phyloP scores from a whole-genome alignment of 257 asterid species.

The Gentiana straminea region DNA sequence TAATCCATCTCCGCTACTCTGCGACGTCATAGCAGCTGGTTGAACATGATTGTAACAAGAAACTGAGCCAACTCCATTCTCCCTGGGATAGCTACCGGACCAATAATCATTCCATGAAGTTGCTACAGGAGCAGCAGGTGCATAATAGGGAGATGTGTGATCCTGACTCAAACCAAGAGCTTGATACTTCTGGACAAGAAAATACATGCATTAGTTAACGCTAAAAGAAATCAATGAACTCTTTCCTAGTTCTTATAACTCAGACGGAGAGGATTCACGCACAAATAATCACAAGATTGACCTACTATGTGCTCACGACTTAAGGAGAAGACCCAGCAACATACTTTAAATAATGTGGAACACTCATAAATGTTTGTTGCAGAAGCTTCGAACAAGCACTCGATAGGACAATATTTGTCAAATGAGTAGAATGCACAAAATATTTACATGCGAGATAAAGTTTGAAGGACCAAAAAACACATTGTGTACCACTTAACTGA shows the following conservation, averaged over 20 bases:
- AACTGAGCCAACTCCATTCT: slow-evolving; percentile 53
- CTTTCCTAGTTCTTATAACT: not conserved
- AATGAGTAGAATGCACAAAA: too few relatives aligned
- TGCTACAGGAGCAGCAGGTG: slow-evolving; percentile 43
- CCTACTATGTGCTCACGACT: too few relatives aligned
- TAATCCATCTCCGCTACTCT: slow-evolving; percentile 50
- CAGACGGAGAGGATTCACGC: too few relatives aligned
- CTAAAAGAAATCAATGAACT: slow-evolving; percentile 6
- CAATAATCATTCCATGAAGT: slow-evolving; percentile 49
- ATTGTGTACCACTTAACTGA: too few relatives aligned
- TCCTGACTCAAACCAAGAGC: slow-evolving; percentile 42
- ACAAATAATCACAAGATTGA: too few relatives aligned
- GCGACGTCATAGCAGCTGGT: slow-evolving; percentile 28
- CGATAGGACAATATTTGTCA: too few relatives aligned
- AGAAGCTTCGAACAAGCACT: too few relatives aligned
- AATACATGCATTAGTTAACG: slow-evolving; percentile 5
- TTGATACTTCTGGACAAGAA: slow-evolving; percentile 46
- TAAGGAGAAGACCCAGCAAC: too few relatives aligned
- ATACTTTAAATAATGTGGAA: too few relatives aligned
- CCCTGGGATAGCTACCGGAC: slow-evolving; percentile 40
- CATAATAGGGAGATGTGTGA: slow-evolving; percentile 44
- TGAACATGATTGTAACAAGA: slow-evolving; percentile 50
- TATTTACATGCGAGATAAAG: too few relatives aligned
- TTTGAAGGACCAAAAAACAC: too few relatives aligned
- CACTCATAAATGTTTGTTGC: too few relatives aligned